Evolutionary conservation across 305 asterid genomes (phyloP), one percentile per base, ranked within the genome.

Genomic region (Fraxinus ornus): DNA sequence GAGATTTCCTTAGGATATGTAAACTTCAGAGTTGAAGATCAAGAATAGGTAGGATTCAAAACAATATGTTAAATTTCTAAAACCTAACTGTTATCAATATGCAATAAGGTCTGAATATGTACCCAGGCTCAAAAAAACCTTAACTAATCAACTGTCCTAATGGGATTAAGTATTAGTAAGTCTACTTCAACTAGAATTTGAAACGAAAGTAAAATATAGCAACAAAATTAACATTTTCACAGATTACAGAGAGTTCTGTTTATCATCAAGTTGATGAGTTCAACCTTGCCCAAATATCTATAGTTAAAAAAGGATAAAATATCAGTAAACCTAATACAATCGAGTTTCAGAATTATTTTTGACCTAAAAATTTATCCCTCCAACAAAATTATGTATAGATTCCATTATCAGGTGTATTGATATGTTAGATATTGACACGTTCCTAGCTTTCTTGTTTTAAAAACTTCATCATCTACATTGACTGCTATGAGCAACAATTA

Each of bases 1-100:
- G 64, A 76, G 47, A 75, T 26, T 78, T 80, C 79, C 60, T 36
- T 26, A 79, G 39, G 62, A 78, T 81, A 52, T 52, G 32, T 75
- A 66, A 82, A 33, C 71, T 80, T 35, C 13, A 60, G 32, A 62
- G 32, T 22, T 62, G 30, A 62, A 62, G 71, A 62, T 21, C 30
- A 7, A 32, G 32, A 28, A 24, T 28, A 28, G n/a, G 19, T 24
- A 24, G 19, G 7, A 68, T 28, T 24, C 75, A 68, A 68, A 26
- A 68, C 10, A 1, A 24, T 28, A n/a, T 68, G 19, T 28, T 3
- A 3, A 68, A 37, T 26, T 68, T 28, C 9, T 5, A 24, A 10
- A 24, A 24, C 13, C 19, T 12, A 9, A 66, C 19, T 13, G 37
- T 9, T 28, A 24, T n/a, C 22, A 52, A 52, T 52, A 52, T 52